These are phyloP conservation scores for Rhizopogon rudus DNA, from an alignment of 768 basidiomycete species.

Conservation along the genomic window DNA sequence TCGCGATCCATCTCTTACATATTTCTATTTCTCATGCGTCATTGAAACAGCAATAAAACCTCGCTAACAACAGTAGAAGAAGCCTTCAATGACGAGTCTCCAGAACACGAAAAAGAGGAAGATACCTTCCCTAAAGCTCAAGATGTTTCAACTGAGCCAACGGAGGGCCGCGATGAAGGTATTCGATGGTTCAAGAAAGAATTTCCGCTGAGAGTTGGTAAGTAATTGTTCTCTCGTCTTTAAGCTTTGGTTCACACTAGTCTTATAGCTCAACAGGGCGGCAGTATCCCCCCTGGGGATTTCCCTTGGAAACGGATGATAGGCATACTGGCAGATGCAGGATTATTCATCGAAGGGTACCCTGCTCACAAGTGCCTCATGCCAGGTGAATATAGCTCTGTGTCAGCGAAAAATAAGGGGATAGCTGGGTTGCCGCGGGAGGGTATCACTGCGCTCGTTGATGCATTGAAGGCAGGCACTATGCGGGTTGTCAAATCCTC, in stretches of 20 bases:
- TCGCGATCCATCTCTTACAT: neutral
- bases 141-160: neutral
- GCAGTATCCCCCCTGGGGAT: neutral
- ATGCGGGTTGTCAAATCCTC: neutral
- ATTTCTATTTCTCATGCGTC: neutral
- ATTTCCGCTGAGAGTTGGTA: neutral
- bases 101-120: neutral
- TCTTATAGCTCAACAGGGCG: neutral
- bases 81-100: neutral
- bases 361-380: neutral
- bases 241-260: neutral
- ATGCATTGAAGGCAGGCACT: neutral
- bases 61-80: neutral
- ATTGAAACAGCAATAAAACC: neutral
- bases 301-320: neutral
- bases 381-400: neutral
- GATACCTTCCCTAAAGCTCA: neutral
- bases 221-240: neutral
- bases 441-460: neutral
- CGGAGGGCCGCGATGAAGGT: neutral
- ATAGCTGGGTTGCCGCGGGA: neutral
- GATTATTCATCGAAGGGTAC: neutral
- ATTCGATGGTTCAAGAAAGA: neutral
- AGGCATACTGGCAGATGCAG: neutral
- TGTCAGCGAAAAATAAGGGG: neutral